These are phyloP conservation scores for Colletotrichum sansevieriae DNA, from an alignment of 2,329 filamentous ascomycete genomes.

Conservation along the genomic window DNA sequence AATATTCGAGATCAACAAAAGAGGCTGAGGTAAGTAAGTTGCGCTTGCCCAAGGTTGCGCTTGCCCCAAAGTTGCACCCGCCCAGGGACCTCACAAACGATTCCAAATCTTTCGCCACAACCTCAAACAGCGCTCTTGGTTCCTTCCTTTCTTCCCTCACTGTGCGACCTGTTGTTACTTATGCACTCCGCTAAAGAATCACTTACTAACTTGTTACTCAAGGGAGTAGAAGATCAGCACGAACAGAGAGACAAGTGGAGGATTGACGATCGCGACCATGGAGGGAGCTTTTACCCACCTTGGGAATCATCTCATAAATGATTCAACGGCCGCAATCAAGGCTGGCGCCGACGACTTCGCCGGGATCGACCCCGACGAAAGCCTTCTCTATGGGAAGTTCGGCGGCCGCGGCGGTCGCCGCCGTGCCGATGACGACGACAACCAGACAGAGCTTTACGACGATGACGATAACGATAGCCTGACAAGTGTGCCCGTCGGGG, in stretches of 20 bases:
- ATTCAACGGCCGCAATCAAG: constrained; percentile 88
- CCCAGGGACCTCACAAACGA: constrained; percentile 11
- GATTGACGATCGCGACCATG: constrained; percentile 65
- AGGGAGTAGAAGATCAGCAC: constrained; percentile 28
- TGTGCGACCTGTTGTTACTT: not conserved
- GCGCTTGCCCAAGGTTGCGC: not conserved
- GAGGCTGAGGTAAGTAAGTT: constrained; percentile 39
- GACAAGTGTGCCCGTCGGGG: constrained; percentile 84
- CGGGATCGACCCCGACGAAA: constrained; percentile 82
- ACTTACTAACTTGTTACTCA: constrained; percentile 11
- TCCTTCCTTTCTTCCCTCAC: not conserved
- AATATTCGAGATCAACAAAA: constrained; percentile 36
- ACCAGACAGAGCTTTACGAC: constrained; percentile 84
- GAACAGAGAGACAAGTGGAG: constrained; percentile 23
- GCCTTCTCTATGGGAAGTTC: constrained; percentile 80
- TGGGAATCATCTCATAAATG: constrained; percentile 87
- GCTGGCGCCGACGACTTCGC: constrained; percentile 83
- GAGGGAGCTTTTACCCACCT: constrained; percentile 91
- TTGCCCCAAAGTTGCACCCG: not conserved
- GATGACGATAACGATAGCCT: constrained; percentile 84
- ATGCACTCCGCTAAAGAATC: constrained; percentile 16
- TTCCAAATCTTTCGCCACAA: constrained; percentile 9
- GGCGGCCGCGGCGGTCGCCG: constrained; percentile 72
- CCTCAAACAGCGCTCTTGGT: not conserved
- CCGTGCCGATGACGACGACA: constrained; percentile 89